Percentiles rank a stretch among this genome's conserved stretches.
Evolutionary conservation across 257 asterid species (phyloP).

Genomic region (Jacaranda copaia): DNA sequence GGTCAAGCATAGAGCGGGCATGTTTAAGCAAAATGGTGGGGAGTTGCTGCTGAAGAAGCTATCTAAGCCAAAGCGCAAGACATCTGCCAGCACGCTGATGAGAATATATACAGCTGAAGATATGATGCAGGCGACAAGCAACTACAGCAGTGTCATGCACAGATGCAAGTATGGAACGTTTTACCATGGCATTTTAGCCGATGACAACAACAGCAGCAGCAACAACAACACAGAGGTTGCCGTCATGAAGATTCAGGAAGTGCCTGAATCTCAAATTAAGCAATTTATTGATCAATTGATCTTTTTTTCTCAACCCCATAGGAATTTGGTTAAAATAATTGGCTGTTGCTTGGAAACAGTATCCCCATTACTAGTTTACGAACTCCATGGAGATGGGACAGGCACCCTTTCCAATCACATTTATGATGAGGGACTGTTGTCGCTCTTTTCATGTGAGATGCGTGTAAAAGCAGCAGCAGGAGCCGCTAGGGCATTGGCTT

Average conservation of each 20-base stretch:
- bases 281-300: slow-evolving; percentile 27
- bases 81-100: background rate
- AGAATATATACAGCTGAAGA: background rate
- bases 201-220: too few species aligned
- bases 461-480: slow-evolving; percentile 31
- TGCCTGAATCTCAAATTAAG: slow-evolving; percentile 12
- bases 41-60: slow-evolving; percentile 19
- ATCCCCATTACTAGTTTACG: slow-evolving; percentile 21
- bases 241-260: background rate
- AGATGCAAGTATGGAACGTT: slow-evolving; percentile 10
- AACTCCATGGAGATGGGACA: background rate
- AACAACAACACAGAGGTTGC: background rate
- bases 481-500: slow-evolving; percentile 23
- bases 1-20: background rate
- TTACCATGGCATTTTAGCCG: slow-evolving; percentile 15
- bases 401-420: background rate
- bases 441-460: background rate
- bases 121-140: slow-evolving; percentile 6
- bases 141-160: background rate
- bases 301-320: slow-evolving; percentile 23
- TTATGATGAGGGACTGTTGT: background rate
- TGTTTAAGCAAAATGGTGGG: slow-evolving; percentile 25
- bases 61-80: background rate
- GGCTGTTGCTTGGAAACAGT: slow-evolving; percentile 30
- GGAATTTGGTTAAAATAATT: slow-evolving; percentile 16